Base-by-base conservation (phyloP, 106 monocot genomes). In the Allium sativum region DNA sequence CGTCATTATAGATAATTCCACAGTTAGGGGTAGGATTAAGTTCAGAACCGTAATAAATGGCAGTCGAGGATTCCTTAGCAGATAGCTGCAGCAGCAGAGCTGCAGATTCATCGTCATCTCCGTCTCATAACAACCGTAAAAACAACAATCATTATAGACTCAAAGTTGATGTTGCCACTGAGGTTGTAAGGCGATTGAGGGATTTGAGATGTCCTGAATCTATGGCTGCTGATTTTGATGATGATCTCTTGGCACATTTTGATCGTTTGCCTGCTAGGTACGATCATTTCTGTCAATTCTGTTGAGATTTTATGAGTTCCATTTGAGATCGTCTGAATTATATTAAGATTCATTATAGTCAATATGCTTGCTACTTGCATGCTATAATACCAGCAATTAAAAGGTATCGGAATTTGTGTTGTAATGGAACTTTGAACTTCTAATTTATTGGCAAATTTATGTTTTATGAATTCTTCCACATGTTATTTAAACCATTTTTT, bases 171-270 rank as follows among this genome's bases (percentile, higher is more conserved):
- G 76, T 84, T 9, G 86, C 73, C 79, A 74, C 78, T 62, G 83
- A 89, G 71, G 83, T 86, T 12, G 75, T 89, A 55, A 65, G 75
- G 40, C 83, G 89, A 18, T 72, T 94, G 58, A 72, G 50, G 61
- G 78, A 80, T 7, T 70, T 73, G 41, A 76, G 54, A 0, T 60
- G 51, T 10, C 46, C 72, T 13, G 78, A 78, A 55, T 60, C 77
- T 7, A 43, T 48, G 44, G 12, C 54, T 1, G 70, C 88, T 9
- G 63, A 77, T 21, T 93, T 88, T 72, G 85, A 82, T 0, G 84
- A 85, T 22, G 93, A 88, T 61, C 77, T 93, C 48, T 93, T 82
- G 93, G 65, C 77, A 10, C 93, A 93, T 69, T 93, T 93, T 79
- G 76, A 85, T 61, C 93, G 93, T 50, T 82, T 93, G 52, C 93